Conservation (phyloP, 148 eudicot genomes). For the Gaultheria prostrata region DNA sequence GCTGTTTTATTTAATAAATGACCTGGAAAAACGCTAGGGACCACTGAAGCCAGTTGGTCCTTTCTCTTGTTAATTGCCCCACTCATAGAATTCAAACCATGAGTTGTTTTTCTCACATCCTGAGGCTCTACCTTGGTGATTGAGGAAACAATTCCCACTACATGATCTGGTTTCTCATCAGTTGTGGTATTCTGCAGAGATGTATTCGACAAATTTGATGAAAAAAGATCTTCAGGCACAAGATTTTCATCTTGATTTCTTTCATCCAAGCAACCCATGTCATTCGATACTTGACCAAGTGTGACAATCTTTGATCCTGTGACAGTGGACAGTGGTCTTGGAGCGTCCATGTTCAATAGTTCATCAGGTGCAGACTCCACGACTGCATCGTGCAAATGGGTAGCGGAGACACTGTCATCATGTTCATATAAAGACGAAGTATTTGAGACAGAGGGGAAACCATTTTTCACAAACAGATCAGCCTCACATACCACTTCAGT, state of each 20-base stretch:
- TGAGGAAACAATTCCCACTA: constrained; percentile 17
- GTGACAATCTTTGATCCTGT: constrained; percentile 23
- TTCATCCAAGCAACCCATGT: constrained; percentile 19
- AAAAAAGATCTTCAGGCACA: constrained; percentile 21
- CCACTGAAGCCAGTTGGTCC: constrained; percentile 34
- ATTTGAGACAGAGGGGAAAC: constrained; percentile 21
- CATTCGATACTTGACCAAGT: constrained; percentile 19
- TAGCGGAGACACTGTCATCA: constrained; percentile 21
- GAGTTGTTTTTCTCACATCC: constrained; percentile 21
- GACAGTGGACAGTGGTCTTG: constrained; percentile 22
- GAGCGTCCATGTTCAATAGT: constrained; percentile 23
- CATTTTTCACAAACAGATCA: constrained; percentile 22
- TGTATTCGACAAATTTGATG: constrained; percentile 16
- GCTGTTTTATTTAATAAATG: constrained; percentile 29
- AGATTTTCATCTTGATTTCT: constrained; percentile 25
- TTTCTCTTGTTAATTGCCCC: constrained; percentile 26
- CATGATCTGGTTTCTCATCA: constrained; percentile 28
- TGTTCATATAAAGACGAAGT: constrained; percentile 22
- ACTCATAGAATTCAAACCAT: constrained; percentile 20
- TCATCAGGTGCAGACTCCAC: constrained; percentile 18
- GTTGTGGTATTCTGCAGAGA: constrained; percentile 15
- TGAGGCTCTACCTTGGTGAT: constrained; percentile 28
- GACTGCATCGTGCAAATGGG: constrained; percentile 22
- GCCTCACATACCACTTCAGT: constrained; percentile 26
- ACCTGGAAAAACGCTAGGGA: constrained; percentile 38